These are phyloP conservation scores for Heliocybe sulcata DNA, from an alignment of 1,284 basidiomycete genomes.

Conservation along the genomic window DNA sequence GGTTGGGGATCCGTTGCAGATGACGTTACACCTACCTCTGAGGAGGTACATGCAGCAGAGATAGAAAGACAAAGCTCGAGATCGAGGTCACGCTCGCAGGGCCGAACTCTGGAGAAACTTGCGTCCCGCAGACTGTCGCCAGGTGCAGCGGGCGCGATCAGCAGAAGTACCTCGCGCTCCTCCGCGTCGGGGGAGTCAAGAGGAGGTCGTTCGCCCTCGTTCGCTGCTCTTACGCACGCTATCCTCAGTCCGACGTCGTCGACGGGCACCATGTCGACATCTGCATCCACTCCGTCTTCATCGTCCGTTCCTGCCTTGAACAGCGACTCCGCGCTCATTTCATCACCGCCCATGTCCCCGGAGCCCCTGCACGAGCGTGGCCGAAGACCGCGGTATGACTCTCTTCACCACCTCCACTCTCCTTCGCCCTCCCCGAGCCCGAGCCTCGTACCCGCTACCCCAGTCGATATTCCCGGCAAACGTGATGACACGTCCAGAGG, in stretches of 20 bases:
- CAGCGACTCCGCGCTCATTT: background rate
- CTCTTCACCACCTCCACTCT: background rate
- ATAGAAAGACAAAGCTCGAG: background rate
- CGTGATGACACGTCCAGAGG: background rate
- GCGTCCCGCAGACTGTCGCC: background rate
- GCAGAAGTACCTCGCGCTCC: background rate
- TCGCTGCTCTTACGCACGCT: background rate
- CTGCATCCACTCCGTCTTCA: background rate
- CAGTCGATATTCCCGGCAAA: background rate
- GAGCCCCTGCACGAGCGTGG: background rate
- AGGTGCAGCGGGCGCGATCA: background rate
- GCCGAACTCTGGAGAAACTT: background rate
- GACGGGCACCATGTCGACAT: background rate
- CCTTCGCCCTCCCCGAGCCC: background rate
- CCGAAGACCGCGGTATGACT: background rate
- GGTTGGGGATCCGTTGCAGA: slow-evolving; percentile 26
- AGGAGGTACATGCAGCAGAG: background rate
- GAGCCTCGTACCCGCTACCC: background rate
- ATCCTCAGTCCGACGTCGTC: background rate
- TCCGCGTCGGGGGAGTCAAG: background rate
- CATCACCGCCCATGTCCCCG: background rate
- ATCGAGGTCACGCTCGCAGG: background rate
- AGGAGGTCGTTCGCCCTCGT: background rate
- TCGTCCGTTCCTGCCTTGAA: background rate
- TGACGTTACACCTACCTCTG: background rate